A percentile compares a stretch with the other conserved stretches of the same genome.
Conservation (phyloP, 768 basidiomycete species). For the Amanita pseudoporphyria region DNA sequence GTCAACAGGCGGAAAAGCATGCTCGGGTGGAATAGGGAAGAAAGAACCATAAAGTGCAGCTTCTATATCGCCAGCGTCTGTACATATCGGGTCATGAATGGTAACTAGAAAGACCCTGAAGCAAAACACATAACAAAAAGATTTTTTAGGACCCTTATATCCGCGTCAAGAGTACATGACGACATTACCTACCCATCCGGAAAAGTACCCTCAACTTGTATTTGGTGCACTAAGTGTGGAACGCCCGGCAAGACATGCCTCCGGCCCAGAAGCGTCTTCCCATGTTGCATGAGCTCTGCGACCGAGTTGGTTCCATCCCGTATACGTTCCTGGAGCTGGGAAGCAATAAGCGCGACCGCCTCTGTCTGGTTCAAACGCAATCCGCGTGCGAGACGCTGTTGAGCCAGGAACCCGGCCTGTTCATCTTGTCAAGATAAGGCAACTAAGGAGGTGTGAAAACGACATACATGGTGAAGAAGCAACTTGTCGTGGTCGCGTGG, state of each 20-base stretch:
- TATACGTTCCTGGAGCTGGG: constrained; percentile 89
- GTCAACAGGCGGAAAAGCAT: constrained; percentile 52
- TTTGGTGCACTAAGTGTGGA: constrained; percentile 63
- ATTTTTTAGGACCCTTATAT: too few relatives aligned
- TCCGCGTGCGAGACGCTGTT: constrained; percentile 93
- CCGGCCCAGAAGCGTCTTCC: constrained; percentile 80
- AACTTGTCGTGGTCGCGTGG: constrained; percentile 7
- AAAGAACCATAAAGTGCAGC: constrained; percentile 95
- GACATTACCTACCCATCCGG: constrained; percentile 55
- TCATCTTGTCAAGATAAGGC: neutral
- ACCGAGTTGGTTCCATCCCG: constrained; percentile 85
- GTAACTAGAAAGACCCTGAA: constrained; percentile 97
- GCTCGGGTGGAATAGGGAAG: constrained; percentile 64
- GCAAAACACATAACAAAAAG: too few relatives aligned
- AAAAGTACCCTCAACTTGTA: constrained; percentile 94
- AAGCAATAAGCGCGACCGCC: constrained; percentile 81
- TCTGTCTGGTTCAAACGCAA: constrained; percentile 81
- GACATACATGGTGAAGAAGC: constrained; percentile 3
- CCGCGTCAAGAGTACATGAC: too few relatives aligned
- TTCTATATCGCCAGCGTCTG: constrained; percentile 64
- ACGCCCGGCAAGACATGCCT: constrained; percentile 86
- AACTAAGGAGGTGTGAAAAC: neutral
- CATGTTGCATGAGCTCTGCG: constrained; percentile 87
- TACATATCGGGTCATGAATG: constrained; percentile 90
- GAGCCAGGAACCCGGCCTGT: constrained; percentile 84